Conservation (phyloP, 2,329 filamentous ascomycete species). For the Lithohypha guttulata region DNA sequence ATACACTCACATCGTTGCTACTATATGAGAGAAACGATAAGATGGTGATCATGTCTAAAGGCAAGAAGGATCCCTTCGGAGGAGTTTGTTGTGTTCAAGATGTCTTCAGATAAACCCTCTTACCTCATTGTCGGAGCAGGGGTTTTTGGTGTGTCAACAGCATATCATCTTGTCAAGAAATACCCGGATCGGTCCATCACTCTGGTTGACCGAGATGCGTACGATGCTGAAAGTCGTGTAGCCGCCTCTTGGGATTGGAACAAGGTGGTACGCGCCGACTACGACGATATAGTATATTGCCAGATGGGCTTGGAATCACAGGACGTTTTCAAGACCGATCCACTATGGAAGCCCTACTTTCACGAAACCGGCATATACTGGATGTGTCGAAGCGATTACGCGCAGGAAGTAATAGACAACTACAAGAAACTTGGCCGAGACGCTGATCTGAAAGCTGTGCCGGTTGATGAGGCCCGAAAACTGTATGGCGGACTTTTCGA, state of each 20-base stretch:
- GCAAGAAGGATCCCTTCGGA: too few relatives aligned
- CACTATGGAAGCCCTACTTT: conserved; percentile 36
- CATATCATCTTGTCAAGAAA: conserved; percentile 40
- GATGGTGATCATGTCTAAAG: too few relatives aligned
- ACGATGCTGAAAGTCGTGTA: conserved; percentile 28
- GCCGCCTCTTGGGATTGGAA: conserved; percentile 23
- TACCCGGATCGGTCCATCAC: conserved; percentile 39
- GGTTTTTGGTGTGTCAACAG: conserved; percentile 43
- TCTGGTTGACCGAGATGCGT: conserved; percentile 32
- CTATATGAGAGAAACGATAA: too few relatives aligned
- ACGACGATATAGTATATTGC: conserved; percentile 24
- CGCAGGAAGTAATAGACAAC: conserved; percentile 39
- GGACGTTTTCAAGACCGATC: conserved; percentile 26
- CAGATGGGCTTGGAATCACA: conserved; percentile 25
- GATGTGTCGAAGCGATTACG: conserved; percentile 37
- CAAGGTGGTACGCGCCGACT: conserved; percentile 22
- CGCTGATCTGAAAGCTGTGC: conserved; percentile 37
- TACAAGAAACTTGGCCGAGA: conserved; percentile 40
- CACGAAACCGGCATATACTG: conserved; percentile 44
- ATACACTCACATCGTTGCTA: too few relatives aligned
- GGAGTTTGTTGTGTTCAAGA: conserved; percentile 1
- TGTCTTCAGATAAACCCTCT: conserved; percentile 11
- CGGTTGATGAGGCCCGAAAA: conserved; percentile 43
- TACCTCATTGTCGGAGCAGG: conserved; percentile 39
- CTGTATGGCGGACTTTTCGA: conserved; percentile 50